Percentiles rank a stretch among this genome's conserved stretches.
Evolutionary conservation across 345 rosid genomes (phyloP).

Genomic region (Eucalyptus pauciflora): DNA sequence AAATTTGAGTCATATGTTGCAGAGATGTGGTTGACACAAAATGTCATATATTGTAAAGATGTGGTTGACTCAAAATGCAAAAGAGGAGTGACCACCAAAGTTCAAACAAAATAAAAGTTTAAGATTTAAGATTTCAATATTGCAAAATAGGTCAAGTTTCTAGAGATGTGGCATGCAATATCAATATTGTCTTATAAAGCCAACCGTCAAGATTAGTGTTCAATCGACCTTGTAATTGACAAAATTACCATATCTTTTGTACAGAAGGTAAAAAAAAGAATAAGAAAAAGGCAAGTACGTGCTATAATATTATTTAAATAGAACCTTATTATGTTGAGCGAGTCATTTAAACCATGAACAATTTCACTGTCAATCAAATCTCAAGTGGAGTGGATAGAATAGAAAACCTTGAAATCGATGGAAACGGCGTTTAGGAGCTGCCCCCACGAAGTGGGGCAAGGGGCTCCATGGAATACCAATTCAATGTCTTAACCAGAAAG

Average conservation of each 20-base stretch:
- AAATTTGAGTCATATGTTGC: neutral
- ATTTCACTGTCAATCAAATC: neutral
- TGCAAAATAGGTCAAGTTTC: neutral
- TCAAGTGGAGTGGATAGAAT: neutral
- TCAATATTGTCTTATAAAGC: neutral
- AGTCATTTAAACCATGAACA: neutral
- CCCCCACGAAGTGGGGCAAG: neutral
- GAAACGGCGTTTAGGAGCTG: neutral
- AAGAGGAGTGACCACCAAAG: neutral
- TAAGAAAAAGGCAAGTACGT: neutral
- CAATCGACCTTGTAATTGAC: neutral
- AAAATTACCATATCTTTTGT: neutral
- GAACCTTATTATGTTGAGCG: neutral
- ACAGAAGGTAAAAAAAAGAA: neutral
- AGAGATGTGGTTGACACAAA: neutral
- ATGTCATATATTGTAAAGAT: neutral
- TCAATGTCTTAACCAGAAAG: constrained; percentile 23
- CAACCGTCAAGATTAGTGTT: neutral
- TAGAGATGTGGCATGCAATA: neutral
- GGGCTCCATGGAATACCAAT: neutral
- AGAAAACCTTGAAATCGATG: neutral
- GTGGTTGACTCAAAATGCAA: neutral
- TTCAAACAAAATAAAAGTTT: neutral
- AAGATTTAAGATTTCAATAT: neutral
- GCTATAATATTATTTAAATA: neutral